Evolutionary conservation across 768 basidiomycete genomes (phyloP), one percentile per base, ranked within the genome.

Genomic region (Lentinula sp.): DNA sequence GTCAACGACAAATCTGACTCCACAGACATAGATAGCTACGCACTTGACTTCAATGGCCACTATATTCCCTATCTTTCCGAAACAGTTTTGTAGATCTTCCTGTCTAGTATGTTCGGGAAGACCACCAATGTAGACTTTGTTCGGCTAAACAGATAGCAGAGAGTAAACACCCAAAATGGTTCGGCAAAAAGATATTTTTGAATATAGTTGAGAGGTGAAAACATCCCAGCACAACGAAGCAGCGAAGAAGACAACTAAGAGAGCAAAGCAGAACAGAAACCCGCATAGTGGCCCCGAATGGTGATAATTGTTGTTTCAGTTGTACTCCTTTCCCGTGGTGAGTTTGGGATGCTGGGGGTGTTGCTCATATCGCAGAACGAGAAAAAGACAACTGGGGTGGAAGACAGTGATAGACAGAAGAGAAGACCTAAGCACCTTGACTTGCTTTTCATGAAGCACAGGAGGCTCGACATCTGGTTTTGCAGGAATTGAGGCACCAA

Each of bases 121-220:
- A 65, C 91, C 91, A 70, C 92, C 92, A 70, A 95, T 85, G 73
- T 95, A 95, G 73, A 95, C 87, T 78, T 95, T 95, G 78, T 92
- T 93, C 78, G 91, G 88, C 91, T 93, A 83, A 78, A 80, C 78
- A 79, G 81, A 60, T 32, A 54, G 56, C 80, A 83, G 76, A 84
- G 80, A 73, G 81, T 86, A 78, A 87, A 85, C 84, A 85, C 83
- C 77, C 75, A 78, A 81, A 59, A 49, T 69, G 42, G 32, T 62
- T 80, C 71, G 71, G 73, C 77, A 76, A 81, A 76, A 80, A 39
- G 72, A 76, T 72, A 13, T 23, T 73, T 74, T 71, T 67, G 72
- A 71, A 70, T 79, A 78, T 78, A 76, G 73, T 77, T 78, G 74
- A 46, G 60, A 62, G 67, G 64, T 37, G 40, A 63, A 50, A 53